Evolutionary conservation across 1,284 basidiomycete species (phyloP).

Genomic region (Porodaedalea pini): DNA sequence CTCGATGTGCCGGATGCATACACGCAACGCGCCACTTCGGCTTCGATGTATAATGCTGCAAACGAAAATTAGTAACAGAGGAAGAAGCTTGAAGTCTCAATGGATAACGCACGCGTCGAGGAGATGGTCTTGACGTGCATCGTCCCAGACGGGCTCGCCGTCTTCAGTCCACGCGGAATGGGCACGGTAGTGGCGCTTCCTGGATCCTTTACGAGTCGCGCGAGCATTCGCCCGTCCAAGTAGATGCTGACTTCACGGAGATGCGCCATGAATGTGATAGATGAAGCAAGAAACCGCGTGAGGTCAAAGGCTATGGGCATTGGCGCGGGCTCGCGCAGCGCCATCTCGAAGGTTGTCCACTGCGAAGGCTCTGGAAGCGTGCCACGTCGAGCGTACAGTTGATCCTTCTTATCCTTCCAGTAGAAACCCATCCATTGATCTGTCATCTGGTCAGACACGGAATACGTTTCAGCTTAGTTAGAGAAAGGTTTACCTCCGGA

Average conservation of each 20-base stretch:
- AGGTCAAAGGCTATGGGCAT: slow-evolving; percentile 86
- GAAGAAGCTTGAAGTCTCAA: slow-evolving; percentile 2
- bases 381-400: slow-evolving; percentile 79
- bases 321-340: slow-evolving; percentile 76
- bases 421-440: slow-evolving; percentile 95
- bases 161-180: slow-evolving; percentile 54
- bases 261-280: slow-evolving; percentile 90
- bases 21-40: slow-evolving; percentile 81
- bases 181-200: slow-evolving; percentile 49
- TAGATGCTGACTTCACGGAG: slow-evolving; percentile 76
- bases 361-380: slow-evolving; percentile 48
- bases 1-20: slow-evolving; percentile 70
- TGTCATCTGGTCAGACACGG: slow-evolving; percentile 27
- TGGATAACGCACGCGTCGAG: slow-evolving; percentile 52
- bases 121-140: slow-evolving; percentile 71
- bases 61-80: slow-evolving; percentile 7
- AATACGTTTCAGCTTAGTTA: neutral
- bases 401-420: slow-evolving; percentile 69
- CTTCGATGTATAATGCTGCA: slow-evolving; percentile 74
- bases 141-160: slow-evolving; percentile 44
- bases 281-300: slow-evolving; percentile 86
- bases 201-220: slow-evolving; percentile 68
- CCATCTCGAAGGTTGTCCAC: slow-evolving; percentile 94
- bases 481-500: slow-evolving; percentile 60
- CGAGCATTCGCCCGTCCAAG: slow-evolving; percentile 77